Evolutionary conservation across 2,329 filamentous ascomycete species (phyloP).

Genomic region (Plenodomus lindquistii): DNA sequence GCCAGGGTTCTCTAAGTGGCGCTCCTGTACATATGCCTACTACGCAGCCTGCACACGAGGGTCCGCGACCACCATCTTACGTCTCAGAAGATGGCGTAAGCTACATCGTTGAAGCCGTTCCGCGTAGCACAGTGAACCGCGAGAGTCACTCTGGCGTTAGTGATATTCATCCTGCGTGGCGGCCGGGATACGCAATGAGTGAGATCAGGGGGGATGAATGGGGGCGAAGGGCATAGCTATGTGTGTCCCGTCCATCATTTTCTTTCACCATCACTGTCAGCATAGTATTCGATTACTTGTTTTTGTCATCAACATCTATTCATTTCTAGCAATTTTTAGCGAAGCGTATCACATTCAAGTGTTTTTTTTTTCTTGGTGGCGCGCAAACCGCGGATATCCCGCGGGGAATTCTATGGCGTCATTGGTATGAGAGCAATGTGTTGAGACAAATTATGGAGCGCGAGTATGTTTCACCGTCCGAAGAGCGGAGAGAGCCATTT

Average conservation of each 20-base stretch:
- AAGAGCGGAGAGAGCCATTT: no score
- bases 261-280: no score
- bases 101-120: slow-evolving; percentile 71
- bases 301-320: no score
- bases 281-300: no score
- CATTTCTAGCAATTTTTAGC: no score
- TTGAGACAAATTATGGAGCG: no score
- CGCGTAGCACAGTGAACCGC: slow-evolving; percentile 22
- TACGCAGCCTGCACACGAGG: slow-evolving; percentile 4
- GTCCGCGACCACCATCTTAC: slow-evolving; percentile 71
- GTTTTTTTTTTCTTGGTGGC: no score
- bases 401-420: no score
- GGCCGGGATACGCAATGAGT: slow-evolving; percentile 37
- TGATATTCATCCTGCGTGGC: slow-evolving; percentile 45
- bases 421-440: no score
- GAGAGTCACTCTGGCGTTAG: slow-evolving; percentile 28
- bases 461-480: no score
- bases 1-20: slow-evolving; percentile 4
- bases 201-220: slow-evolving; percentile 23
- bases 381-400: no score
- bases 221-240: background rate
- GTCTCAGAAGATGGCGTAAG: slow-evolving; percentile 73
- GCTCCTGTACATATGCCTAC: background rate
- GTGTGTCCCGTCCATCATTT: background rate
- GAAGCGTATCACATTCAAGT: no score